phyloP scores from a whole-genome alignment of 129 eudicot genomes.

The Sambucus nigra region DNA sequence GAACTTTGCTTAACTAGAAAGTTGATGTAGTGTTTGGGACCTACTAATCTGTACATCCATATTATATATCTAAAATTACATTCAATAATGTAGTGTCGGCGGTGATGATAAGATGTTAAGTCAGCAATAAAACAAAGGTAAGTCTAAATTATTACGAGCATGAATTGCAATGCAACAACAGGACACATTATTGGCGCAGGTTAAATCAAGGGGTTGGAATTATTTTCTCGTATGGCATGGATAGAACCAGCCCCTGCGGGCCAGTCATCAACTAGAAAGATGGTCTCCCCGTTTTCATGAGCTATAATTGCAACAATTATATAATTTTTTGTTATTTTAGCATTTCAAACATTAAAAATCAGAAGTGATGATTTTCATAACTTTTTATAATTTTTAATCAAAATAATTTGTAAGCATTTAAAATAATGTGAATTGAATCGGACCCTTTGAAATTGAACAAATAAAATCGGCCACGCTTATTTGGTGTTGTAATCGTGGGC shows the following conservation, averaged over 20 bases:
- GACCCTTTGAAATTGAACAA: no score
- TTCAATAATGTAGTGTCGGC: conserved; percentile 50
- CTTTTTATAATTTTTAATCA: no score
- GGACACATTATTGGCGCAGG: neutral
- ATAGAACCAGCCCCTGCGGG: neutral
- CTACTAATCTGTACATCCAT: conserved; percentile 10
- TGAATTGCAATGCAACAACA: neutral
- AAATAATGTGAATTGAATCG: no score
- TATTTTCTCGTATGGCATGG: neutral
- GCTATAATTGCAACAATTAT: neutral
- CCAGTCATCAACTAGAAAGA: neutral
- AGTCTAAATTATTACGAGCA: neutral
- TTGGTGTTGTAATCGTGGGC: no score
- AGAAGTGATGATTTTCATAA: no score
- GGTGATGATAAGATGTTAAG: conserved; percentile 48
- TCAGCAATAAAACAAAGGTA: conserved; percentile 17
- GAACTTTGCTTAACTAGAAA: conserved; percentile 45
- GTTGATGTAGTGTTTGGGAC: conserved; percentile 32
- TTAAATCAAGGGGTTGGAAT: neutral
- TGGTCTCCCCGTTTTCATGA: neutral
- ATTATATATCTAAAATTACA: neutral
- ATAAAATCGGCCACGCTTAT: no score
- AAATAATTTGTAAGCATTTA: no score
- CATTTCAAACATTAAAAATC: no score
- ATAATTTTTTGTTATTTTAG: no score